Conservation (phyloP, 306 rosid genomes). For the Quercus robur region DNA sequence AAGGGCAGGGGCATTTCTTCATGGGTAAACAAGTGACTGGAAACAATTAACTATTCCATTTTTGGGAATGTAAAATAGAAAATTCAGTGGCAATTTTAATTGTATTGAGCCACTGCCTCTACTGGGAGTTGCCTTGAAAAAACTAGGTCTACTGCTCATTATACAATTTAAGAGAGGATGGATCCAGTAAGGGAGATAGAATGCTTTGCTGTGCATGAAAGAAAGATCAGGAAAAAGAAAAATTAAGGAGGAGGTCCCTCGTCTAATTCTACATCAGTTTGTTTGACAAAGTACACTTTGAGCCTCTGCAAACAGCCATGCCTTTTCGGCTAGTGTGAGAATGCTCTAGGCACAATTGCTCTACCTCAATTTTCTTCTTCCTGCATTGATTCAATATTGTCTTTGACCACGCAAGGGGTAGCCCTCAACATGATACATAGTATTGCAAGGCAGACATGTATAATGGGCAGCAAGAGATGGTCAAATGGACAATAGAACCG, state of each 20-base stretch:
- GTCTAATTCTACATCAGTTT: background rate
- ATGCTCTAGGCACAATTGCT: background rate
- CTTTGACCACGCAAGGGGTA: background rate
- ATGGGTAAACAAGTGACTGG: background rate
- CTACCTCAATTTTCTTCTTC: background rate
- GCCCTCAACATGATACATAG: too few relatives aligned
- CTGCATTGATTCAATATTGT: background rate
- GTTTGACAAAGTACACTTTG: background rate
- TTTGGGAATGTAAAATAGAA: background rate
- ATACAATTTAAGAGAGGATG: background rate
- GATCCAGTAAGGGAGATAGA: background rate
- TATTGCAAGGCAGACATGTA: background rate
- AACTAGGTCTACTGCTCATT: too few relatives aligned
- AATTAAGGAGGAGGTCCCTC: too few relatives aligned
- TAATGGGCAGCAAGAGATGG: background rate
- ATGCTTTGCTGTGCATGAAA: background rate
- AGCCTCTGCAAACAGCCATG: background rate
- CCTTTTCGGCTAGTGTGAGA: background rate
- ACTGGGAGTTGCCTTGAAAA: background rate
- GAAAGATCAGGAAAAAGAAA: background rate
- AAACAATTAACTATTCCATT: background rate
- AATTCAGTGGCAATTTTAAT: background rate
- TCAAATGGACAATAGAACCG: background rate
- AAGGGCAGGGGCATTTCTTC: background rate
- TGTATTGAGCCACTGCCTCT: background rate